Evolutionary conservation across 2,329 filamentous ascomycete genomes (phyloP).

Genomic region (Penicillium fuscoglaucum): DNA sequence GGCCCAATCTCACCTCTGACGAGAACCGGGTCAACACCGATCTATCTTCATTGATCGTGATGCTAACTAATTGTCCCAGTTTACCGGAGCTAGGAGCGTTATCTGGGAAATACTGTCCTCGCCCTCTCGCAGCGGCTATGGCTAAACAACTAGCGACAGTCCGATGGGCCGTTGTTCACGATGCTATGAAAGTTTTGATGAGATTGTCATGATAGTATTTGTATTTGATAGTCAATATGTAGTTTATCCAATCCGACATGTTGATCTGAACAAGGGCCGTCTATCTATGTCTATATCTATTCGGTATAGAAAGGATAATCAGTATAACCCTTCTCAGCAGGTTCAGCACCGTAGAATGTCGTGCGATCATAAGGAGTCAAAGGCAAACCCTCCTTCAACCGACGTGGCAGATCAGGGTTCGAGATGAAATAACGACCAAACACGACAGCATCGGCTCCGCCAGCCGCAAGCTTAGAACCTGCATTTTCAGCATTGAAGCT

Average conservation of each 20-base stretch:
- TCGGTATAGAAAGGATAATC: conserved; percentile 40
- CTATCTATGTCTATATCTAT: conserved; percentile 2
- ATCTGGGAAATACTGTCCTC: conserved; percentile 51
- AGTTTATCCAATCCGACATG: not conserved
- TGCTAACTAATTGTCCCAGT: conserved; percentile 36
- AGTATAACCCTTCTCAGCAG: conserved; percentile 37
- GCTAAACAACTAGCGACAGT: conserved; percentile 57
- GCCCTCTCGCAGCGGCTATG: conserved; percentile 57
- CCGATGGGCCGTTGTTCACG: conserved; percentile 63
- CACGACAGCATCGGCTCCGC: conserved; percentile 32
- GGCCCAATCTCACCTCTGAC: conserved; percentile 38
- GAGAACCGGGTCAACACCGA: conserved; percentile 42
- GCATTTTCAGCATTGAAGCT: conserved; percentile 29
- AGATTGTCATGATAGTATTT: conserved; percentile 19
- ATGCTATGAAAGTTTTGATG: conserved; percentile 58
- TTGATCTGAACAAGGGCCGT: not conserved
- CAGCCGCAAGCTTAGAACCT: conserved; percentile 18
- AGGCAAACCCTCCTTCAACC: conserved; percentile 38
- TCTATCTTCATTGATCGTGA: conserved; percentile 36
- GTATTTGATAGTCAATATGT: not conserved
- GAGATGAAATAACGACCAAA: conserved; percentile 46
- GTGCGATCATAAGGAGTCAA: conserved; percentile 43
- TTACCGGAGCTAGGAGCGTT: conserved; percentile 38
- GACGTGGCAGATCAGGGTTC: conserved; percentile 46
- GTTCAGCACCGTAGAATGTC: conserved; percentile 43